Base-by-base conservation (phyloP, 2,329 filamentous ascomycete species). In the Colletotrichum orbiculare region DNA sequence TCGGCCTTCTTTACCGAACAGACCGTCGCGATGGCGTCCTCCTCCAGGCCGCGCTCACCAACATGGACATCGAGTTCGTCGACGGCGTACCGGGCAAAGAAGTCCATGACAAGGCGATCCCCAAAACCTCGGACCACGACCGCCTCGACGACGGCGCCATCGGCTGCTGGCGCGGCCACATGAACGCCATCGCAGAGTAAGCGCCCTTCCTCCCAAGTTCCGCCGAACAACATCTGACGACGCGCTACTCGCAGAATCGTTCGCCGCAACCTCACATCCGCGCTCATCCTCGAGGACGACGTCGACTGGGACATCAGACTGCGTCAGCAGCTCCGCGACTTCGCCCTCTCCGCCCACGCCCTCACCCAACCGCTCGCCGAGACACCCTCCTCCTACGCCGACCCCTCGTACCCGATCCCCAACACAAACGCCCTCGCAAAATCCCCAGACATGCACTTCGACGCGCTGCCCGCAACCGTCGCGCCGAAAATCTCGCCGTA, bases 271-370 rank as follows among this genome's bases (percentile, higher is more conserved):
- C 68, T 85, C 3, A 73, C 76, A 1, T 82, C 81, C 2, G 84
- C 82, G 0, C 73, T 87, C 2, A 82, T 87, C 35, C 71, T 87
- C 34, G 85, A 88, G 69, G 85, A 87, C 69, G 85, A 87, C 60
- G 78, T 81, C 17, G 85, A 88, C 73, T 88, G 85, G 85, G 85
- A 87, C 60, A 72, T 87, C 11, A 75, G 78, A 0, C 71, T 87
- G 33, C 82, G 82, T 38, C 55, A 73, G 0, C 85, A 88, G 69
- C 77, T 87, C 13, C 75, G 70, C 35, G 67, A 74, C 49, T 79
- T 82, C 42, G 78, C 81, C 1, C 68, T 70, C 15, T 77, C 79
- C 0, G 73, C 75, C 4, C 73, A 72, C 12, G 74, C 73, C 0
- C 76, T 78, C 35, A 73, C 71, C 2, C 77, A 79, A 55, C 76